These are phyloP conservation scores for Helicocarpus griseus DNA, from an alignment of 2,329 filamentous ascomycete genomes.

Conservation along the genomic window DNA sequence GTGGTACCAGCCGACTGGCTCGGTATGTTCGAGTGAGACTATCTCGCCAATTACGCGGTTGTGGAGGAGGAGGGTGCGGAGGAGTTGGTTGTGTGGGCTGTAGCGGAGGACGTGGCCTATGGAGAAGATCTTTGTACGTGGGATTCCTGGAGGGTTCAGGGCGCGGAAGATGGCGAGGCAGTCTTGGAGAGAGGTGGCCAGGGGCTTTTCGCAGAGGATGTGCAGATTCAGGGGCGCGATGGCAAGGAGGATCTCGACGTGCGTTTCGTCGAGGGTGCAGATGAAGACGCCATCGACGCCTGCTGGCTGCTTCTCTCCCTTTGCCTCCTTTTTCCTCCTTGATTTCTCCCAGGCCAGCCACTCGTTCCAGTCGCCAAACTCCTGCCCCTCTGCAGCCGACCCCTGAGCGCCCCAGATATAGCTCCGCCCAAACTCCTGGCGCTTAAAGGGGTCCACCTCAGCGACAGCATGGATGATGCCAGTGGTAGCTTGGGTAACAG, in stretches of 20 bases:
- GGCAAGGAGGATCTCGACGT: slow-evolving; percentile 68
- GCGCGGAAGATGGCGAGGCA: slow-evolving; percentile 60
- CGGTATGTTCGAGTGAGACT: slow-evolving; percentile 78
- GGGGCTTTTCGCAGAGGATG: slow-evolving; percentile 90
- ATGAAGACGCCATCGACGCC: slow-evolving; percentile 60
- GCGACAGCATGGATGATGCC: slow-evolving; percentile 68
- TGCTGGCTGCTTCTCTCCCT: slow-evolving; percentile 28
- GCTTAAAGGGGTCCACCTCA: slow-evolving; percentile 71
- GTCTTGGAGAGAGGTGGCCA: slow-evolving; percentile 68
- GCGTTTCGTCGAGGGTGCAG: slow-evolving; percentile 78
- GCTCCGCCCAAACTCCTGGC: slow-evolving; percentile 56
- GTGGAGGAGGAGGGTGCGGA: slow-evolving; percentile 67
- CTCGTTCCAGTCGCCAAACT: slow-evolving; percentile 64
- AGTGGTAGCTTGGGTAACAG: slow-evolving; percentile 54
- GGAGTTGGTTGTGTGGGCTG: slow-evolving; percentile 79
- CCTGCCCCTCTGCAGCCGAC: slow-evolving; percentile 49
- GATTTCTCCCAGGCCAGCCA: slow-evolving; percentile 63
- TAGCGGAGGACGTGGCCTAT: slow-evolving; percentile 92
- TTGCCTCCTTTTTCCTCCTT: slow-evolving; percentile 45
- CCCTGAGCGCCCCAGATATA: slow-evolving; percentile 59
- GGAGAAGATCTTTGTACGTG: slow-evolving; percentile 57
- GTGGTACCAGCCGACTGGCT: slow-evolving; percentile 95
- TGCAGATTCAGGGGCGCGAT: slow-evolving; percentile 63
- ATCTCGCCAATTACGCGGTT: slow-evolving; percentile 74
- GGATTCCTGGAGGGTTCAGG: slow-evolving; percentile 15